These are phyloP conservation scores for Triglochin maritima DNA, from an alignment of 106 monocot genomes.

Conservation along the genomic window DNA sequence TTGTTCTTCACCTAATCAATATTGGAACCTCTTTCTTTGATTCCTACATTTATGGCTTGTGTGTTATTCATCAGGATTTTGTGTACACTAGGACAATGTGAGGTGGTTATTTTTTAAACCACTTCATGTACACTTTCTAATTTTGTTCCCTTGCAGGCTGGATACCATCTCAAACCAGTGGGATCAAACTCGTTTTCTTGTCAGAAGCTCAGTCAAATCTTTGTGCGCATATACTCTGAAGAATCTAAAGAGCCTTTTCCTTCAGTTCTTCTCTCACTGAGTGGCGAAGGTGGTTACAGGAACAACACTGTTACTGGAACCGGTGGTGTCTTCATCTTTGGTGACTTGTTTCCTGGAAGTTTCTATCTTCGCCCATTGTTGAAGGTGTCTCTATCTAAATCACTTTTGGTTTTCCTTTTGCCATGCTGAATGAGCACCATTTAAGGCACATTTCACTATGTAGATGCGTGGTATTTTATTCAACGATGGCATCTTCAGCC, in stretches of 20 bases:
- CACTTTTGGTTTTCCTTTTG: not conserved
- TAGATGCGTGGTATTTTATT: no score
- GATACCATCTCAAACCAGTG: conserved; percentile 67
- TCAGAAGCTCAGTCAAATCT: conserved; percentile 82
- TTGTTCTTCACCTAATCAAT: no score
- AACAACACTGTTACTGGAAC: conserved; percentile 76
- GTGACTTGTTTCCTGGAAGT: conserved; percentile 85
- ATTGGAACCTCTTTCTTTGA: no score
- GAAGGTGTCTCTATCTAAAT: conserved; percentile 37
- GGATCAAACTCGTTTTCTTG: conserved; percentile 60
- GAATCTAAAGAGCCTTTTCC: conserved; percentile 50
- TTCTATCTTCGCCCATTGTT: conserved; percentile 96
- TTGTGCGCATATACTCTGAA: conserved; percentile 41
- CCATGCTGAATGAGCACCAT: not conserved
- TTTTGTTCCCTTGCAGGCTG: conserved; percentile 38
- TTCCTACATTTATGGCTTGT: no score
- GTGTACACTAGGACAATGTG: no score
- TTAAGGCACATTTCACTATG: no score
- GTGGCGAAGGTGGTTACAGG: conserved; percentile 96
- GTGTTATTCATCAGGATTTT: no score
- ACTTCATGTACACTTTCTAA: not conserved
- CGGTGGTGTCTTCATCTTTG: conserved; percentile 69
- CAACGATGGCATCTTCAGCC: no score
- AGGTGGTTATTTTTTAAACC: not conserved
- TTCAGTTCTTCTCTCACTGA: conserved; percentile 84